Base-by-base conservation (phyloP, 768 basidiomycete species). In the Suillus subalutaceus region DNA sequence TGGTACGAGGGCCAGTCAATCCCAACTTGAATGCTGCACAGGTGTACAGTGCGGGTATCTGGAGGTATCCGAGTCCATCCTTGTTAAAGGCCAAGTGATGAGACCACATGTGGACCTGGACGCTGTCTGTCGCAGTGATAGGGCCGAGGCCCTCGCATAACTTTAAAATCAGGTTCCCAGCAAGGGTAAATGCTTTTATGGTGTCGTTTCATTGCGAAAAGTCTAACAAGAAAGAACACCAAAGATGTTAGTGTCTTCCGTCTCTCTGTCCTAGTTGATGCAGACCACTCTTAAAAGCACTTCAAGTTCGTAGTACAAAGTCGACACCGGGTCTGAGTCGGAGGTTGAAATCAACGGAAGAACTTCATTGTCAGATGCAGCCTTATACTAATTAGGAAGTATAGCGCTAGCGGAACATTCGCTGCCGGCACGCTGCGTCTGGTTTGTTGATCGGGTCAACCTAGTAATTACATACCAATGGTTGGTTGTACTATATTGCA, bases 21-120 rank as follows among this genome's bases (percentile, higher is more conserved):
- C 86, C 88, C 16, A 90, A 48, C 48, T 23, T 50, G 48, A 50
- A 76, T 4, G 83, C 77, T 26, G 71, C 79, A 75, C 94, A 97
- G 53, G 83, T 75, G 72, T 23, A 81, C 68, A 40, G 69, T 75
- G 58, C 91, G 81, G 20, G 92, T 46, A 93, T 35, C 6, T 35
- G 35, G 35, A 35, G 35, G 35, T 35, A 35, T 86, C 88, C 26
- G 26, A 26, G 26, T 26, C 26, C 90, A 93, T 41, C 92, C 93
- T 64, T 91, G 82, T 66, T 85, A 78, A 58, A 94, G 85, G 8
- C 86, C 72, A 89, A 86, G 71, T 86, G 77, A 78, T 91, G 91
- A 26, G 87, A 87, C 90, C 91, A 92, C 67, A 88, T 79, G 1
- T 88, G 87, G 7, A 83, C 72, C 67, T 83, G 75, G 9, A 85